These are phyloP conservation scores for Colletotrichum abscissum DNA, from an alignment of 2,329 filamentous ascomycete species.

Conservation along the genomic window DNA sequence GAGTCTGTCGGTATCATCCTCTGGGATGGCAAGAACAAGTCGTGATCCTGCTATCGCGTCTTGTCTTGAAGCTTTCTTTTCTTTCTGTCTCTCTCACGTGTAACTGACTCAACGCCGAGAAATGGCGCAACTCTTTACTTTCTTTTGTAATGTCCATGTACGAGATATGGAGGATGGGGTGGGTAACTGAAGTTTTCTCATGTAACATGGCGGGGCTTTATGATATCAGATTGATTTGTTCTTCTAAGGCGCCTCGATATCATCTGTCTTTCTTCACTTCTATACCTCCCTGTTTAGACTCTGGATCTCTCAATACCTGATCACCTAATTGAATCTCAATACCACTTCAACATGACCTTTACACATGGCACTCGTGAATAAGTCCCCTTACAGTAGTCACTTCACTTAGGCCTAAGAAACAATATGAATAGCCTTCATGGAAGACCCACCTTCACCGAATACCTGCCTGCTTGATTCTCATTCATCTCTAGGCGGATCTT, in stretches of 20 bases:
- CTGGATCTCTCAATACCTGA: not conserved
- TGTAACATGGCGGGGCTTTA: not conserved
- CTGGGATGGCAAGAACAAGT: slow-evolving; percentile 27
- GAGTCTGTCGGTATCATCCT: slow-evolving; percentile 63
- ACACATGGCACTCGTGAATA: not conserved
- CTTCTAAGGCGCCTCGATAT: not conserved
- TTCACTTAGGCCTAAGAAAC: not conserved
- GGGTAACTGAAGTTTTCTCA: slow-evolving; percentile 5
- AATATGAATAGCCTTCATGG: too few species aligned
- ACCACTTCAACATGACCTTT: not conserved
- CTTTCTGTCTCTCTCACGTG: not conserved
- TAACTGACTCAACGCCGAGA: not conserved
- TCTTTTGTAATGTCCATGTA: slow-evolving; percentile 4
- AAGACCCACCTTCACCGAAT: too few species aligned
- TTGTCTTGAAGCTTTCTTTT: not conserved
- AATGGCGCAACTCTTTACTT: not conserved
- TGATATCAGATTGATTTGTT: slow-evolving; percentile 26
- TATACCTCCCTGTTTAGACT: slow-evolving; percentile 3
- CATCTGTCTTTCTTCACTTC: slow-evolving; percentile 8
- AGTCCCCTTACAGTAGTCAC: too few species aligned
- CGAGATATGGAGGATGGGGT: slow-evolving; percentile 4
- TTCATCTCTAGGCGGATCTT: too few species aligned
- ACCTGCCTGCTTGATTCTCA: too few species aligned
- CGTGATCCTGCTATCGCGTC: not conserved
- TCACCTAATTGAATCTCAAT: not conserved